A percentile compares a stretch with the other conserved stretches of the same genome.
Conservation (phyloP, 2,329 filamentous ascomycete genomes). For the Chrysosporium keratinophilum region DNA sequence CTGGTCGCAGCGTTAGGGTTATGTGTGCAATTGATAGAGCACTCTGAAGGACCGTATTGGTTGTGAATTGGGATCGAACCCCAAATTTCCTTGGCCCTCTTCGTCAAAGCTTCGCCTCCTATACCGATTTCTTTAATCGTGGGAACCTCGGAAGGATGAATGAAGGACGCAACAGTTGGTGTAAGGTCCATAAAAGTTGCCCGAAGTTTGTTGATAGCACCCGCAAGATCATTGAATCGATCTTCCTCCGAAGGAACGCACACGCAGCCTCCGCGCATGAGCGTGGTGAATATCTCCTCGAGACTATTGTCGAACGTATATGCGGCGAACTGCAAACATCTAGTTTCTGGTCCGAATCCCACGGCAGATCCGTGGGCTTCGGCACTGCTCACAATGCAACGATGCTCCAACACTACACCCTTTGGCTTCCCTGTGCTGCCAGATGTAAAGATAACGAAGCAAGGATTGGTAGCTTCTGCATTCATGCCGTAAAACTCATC, state of each 20-base stretch:
- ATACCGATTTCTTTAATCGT: slow-evolving; percentile 29
- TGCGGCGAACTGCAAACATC: slow-evolving; percentile 34
- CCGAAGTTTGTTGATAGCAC: slow-evolving; percentile 38
- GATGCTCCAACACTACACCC: slow-evolving; percentile 68
- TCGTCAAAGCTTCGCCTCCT: slow-evolving; percentile 28
- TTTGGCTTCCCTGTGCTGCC: slow-evolving; percentile 81
- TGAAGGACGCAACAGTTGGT: slow-evolving; percentile 41
- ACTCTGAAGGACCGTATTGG: slow-evolving; percentile 19
- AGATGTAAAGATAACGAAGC: slow-evolving; percentile 71
- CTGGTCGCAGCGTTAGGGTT: slow-evolving; percentile 12
- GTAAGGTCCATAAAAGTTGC: slow-evolving; percentile 48
- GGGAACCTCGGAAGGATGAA: slow-evolving; percentile 31
- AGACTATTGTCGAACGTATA: slow-evolving; percentile 39
- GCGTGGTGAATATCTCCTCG: slow-evolving; percentile 27
- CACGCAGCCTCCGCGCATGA: slow-evolving; percentile 33
- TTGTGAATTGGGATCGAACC: slow-evolving; percentile 15
- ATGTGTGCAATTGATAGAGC: slow-evolving; percentile 16
- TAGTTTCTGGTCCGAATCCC: slow-evolving; percentile 27
- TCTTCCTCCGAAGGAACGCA: slow-evolving; percentile 36
- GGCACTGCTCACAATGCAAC: slow-evolving; percentile 22
- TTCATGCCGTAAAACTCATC: slow-evolving; percentile 27
- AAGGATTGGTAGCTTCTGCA: slow-evolving; percentile 59
- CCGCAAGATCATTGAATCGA: slow-evolving; percentile 38
- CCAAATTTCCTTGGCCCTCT: slow-evolving; percentile 19
- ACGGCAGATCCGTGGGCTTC: slow-evolving; percentile 36